Conservation (phyloP, 176 grass and related monocot genomes). For the Echinochloa phyllopogon region DNA sequence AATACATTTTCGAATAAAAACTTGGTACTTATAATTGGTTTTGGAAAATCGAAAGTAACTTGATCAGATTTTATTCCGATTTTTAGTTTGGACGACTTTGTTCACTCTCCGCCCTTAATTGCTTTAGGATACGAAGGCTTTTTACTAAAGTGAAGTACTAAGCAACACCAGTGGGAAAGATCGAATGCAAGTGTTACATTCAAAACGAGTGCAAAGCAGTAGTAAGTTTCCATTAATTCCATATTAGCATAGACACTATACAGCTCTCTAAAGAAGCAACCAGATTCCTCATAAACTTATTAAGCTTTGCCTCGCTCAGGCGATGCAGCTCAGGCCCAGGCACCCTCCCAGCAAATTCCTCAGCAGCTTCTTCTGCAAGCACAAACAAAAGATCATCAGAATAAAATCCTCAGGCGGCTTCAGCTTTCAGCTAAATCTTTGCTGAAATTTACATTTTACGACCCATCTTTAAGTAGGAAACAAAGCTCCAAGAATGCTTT, state of each 20-base stretch:
- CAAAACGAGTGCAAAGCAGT: conserved; percentile 13
- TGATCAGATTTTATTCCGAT: neutral
- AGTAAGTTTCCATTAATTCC: conserved; percentile 54
- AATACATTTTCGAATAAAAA: too few species aligned
- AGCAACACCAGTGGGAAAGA: neutral
- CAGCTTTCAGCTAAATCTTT: neutral
- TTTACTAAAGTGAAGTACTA: neutral
- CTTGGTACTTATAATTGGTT: neutral
- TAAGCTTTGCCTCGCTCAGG: conserved; percentile 48
- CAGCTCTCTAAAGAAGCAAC: conserved; percentile 28
- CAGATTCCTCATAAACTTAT: conserved; percentile 1
- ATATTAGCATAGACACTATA: conserved; percentile 57
- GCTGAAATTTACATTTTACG: neutral
- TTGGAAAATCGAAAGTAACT: neutral
- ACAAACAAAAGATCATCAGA: conserved; percentile 37
- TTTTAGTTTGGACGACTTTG: neutral
- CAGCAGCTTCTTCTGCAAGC: conserved; percentile 82
- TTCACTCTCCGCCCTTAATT: neutral
- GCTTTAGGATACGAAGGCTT: neutral
- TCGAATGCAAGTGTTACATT: neutral
- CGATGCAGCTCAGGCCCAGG: conserved; percentile 74
- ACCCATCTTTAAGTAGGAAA: neutral
- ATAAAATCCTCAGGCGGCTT: neutral
- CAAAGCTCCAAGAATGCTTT: conserved; percentile 27
- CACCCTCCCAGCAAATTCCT: conserved; percentile 78